Base-by-base conservation (phyloP, 805 yeast species). In the Ogataea pini region DNA sequence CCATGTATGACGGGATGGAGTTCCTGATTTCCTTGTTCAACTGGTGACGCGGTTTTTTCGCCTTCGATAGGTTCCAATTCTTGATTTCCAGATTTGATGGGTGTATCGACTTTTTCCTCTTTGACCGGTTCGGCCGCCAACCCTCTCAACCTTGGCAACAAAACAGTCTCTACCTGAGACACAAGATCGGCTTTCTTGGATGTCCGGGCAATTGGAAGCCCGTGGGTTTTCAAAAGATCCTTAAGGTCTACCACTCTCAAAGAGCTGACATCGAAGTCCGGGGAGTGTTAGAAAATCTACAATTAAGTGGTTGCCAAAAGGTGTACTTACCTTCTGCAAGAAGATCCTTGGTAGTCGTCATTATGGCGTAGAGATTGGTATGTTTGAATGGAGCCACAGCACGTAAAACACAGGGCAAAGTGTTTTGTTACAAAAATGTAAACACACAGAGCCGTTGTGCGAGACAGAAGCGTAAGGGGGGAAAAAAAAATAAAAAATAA, bases 191-290 rank as follows among this genome's bases (percentile, higher is more conserved):
- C 72, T 64, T 91, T 90, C 60, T 82, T 85, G 8, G 86, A 80
- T 41, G 72, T 71, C 1, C 83, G 65, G 0, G 84, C 71, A 61
- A 72, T 79, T 0, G 62, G 61, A 13, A 89, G 70, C n/a, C 76
- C 73, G 60, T 87, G 75, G 39, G 75, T 77, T 8, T 68, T 63
- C 36, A 91, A 70, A 17, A 87, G 72, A 22, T 77, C 72, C 57
- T 88, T 77, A 59, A 90, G 72, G 50, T 86, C 82, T 4, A 86
- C 79, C 20, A 86, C 85, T 50, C 80, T 80, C 49, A 85, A 69
- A 19, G 73, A 64, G 14, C 72, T 66, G 10, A 89, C 85, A 61
- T 87, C 82, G 63, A 86, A 86, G n/a, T 76, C 88, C 66, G 29
- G 33, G 32, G 31, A 20, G 32, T 31, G 42, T 22, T 17, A 14